Evolutionary conservation across 768 basidiomycete genomes (phyloP), one percentile per base, ranked within the genome.

Genomic region (Candolleomyces efflorescens): DNA sequence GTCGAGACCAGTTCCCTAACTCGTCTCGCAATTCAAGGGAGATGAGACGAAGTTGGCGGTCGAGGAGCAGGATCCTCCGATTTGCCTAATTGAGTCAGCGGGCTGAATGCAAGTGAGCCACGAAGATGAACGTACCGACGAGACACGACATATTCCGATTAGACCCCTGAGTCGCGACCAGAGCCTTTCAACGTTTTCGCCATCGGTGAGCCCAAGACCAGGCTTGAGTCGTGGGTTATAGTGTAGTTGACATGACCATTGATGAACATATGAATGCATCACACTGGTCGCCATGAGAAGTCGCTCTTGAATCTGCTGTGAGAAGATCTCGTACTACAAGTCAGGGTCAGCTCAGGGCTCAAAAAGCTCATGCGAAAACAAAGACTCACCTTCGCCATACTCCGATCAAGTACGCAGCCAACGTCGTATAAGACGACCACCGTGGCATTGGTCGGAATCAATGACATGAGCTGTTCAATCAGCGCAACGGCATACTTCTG

Each of bases 401-500:
- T 71, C 1, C 65, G 59, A 24, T 71, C 68, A 0, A 70, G 57
- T 1, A 68, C 63, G 58, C 74, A 75, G 0, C 65, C 68, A 0
- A 72, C 63, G 55, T 78, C 66, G 38, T 72, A 73, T 0, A 68
- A 50, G 7, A 62, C 59, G 2, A 57, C 36, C 12, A 74, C 59
- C 5, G 64, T 72, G 2, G 59, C 55, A 0, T 57, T 1, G 0
- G 52, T 13, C 0, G 75, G 78, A 0, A 78, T 51, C 0, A 68
- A 51, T 0, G 53, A 54, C 45, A 67, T 69, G 1, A 77, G 56
- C 23, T 69, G 58, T 23, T 70, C 55, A 3, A 78, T 56, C 0
- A 77, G 63, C 0, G 73, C 63, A 5, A 78, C 61, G 22, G 68
- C 65, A 59, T 72, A 78, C 20, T 75, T 69, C 51, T 77, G 72